A percentile compares a stretch with the other conserved stretches of the same genome.
These are phyloP conservation scores for Metschnikowia gelsemii DNA, from an alignment of 805 yeast species.

Conservation along the genomic window DNA sequence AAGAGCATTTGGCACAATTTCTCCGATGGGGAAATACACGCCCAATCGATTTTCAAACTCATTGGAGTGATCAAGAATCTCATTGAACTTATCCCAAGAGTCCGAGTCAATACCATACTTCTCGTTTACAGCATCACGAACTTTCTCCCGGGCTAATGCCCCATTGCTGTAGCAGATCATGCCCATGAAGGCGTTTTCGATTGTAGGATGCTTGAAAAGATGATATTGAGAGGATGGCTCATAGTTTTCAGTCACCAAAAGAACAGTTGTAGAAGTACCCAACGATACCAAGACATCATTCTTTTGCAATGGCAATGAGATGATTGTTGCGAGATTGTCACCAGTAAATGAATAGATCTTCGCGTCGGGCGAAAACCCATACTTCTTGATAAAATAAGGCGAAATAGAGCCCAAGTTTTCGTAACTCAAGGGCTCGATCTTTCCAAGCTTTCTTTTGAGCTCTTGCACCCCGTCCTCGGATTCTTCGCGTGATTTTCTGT, in stretches of 20 bases:
- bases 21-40: slow-evolving; percentile 85
- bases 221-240: slow-evolving; percentile 81
- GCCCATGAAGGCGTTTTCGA: slow-evolving; percentile 78
- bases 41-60: slow-evolving; percentile 56
- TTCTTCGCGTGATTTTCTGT: slow-evolving; percentile 29
- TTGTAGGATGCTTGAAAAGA: slow-evolving; percentile 82
- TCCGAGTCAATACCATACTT: slow-evolving; percentile 34
- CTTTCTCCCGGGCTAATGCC: slow-evolving; percentile 75
- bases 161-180: slow-evolving; percentile 96
- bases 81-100: slow-evolving; percentile 64
- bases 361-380: slow-evolving; percentile 61
- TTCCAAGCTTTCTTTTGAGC: slow-evolving; percentile 53
- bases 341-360: slow-evolving; percentile 79
- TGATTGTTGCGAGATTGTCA: slow-evolving; percentile 84
- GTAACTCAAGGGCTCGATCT: slow-evolving; percentile 50
- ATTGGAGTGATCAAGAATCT: slow-evolving; percentile 42
- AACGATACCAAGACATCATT: slow-evolving; percentile 78
- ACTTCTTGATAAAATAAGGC: slow-evolving; percentile 58
- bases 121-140: slow-evolving; percentile 61
- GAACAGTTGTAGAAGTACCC: slow-evolving; percentile 90
- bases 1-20: slow-evolving; percentile 79
- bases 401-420: slow-evolving; percentile 53
- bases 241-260: slow-evolving; percentile 75
- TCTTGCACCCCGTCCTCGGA: slow-evolving; percentile 34
- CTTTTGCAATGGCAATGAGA: slow-evolving; percentile 72